Evolutionary conservation across 108 stramenopile genomes (phyloP).

Genomic region (Skeletonema grethae): DNA sequence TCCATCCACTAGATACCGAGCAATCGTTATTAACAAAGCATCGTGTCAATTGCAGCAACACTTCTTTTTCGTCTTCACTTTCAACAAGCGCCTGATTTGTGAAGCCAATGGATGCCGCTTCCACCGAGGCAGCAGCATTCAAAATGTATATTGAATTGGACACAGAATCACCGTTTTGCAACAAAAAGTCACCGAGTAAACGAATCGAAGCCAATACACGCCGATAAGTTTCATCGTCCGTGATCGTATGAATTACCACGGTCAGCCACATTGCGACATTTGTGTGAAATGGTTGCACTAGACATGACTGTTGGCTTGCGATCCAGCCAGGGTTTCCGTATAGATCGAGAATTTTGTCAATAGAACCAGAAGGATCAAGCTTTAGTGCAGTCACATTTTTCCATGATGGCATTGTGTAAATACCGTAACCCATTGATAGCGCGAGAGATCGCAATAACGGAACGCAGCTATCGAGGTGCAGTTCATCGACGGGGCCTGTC

Average conservation of each 20-base stretch:
- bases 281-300: constrained; percentile 23
- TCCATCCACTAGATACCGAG: constrained; percentile 17
- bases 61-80: constrained; percentile 18
- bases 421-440: constrained; percentile 56
- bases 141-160: constrained; percentile 28
- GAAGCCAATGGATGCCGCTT: constrained; percentile 16
- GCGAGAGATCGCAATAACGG: constrained; percentile 36
- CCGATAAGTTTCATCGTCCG: constrained; percentile 24
- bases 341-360: constrained; percentile 31
- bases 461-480: constrained; percentile 6
- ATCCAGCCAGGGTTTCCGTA: constrained; percentile 34
- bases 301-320: constrained; percentile 10
- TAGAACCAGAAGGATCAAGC: constrained; percentile 29
- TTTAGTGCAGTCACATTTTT: constrained; percentile 44
- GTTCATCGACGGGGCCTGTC: background rate
- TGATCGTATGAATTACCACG: constrained; percentile 28
- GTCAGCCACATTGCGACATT: constrained; percentile 53
- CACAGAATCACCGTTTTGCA: constrained; percentile 3
- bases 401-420: constrained; percentile 32
- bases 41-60: constrained; percentile 26
- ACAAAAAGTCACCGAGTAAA: constrained; percentile 21
- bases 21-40: constrained; percentile 21
- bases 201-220: constrained; percentile 14
- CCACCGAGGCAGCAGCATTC: constrained; percentile 22
- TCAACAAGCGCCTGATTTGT: constrained; percentile 28